Evolutionary conservation across 257 asterid species (phyloP).

Genomic region (Capsicum baccatum): DNA sequence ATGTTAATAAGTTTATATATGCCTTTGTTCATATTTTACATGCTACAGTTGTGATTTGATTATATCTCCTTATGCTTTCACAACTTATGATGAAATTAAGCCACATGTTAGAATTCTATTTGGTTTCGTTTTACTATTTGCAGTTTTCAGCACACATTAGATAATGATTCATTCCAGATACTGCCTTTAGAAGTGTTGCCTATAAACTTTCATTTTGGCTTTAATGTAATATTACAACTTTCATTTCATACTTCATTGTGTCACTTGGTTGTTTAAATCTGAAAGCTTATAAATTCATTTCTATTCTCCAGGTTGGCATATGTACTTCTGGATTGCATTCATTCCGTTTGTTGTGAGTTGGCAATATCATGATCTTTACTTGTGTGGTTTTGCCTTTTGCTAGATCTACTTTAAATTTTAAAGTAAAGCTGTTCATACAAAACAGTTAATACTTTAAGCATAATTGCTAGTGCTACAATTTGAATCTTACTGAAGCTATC

Average conservation of each 20-base stretch:
- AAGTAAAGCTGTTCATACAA: neutral
- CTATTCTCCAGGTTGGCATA: slow-evolving; percentile 86
- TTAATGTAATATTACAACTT: neutral
- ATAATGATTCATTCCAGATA: slow-evolving; percentile 12
- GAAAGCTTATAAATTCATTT: slow-evolving; percentile 20
- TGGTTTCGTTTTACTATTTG: neutral
- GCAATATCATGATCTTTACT: neutral
- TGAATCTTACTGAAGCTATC: neutral
- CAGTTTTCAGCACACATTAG: slow-evolving; percentile 16
- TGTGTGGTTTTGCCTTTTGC: neutral
- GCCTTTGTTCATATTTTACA: neutral
- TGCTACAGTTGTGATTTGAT: neutral
- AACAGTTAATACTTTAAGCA: neutral
- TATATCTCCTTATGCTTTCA: neutral
- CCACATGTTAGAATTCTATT: neutral
- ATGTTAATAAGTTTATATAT: neutral
- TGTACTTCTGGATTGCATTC: slow-evolving; percentile 96
- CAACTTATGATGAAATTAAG: neutral
- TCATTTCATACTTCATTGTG: neutral
- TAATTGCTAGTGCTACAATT: neutral
- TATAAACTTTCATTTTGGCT: neutral
- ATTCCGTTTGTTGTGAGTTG: slow-evolving; percentile 78
- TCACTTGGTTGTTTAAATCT: neutral
- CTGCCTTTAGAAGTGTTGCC: slow-evolving; percentile 9
- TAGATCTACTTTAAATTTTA: neutral